phyloP scores from a whole-genome alignment of 176 grass and related monocot genomes.

The Elymus sibiricus region DNA sequence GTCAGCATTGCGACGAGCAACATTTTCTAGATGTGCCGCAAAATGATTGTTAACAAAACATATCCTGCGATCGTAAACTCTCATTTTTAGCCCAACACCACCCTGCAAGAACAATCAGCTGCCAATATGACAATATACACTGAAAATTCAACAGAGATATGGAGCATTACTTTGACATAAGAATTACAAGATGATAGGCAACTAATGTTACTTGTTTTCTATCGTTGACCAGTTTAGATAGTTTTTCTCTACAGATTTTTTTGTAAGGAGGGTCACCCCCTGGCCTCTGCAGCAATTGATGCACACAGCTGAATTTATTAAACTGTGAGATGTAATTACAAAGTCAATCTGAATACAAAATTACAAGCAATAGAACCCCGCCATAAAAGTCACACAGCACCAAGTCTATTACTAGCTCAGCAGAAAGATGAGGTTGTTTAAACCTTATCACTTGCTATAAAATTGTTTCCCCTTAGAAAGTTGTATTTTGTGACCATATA shows the following conservation, averaged over 20 bases:
- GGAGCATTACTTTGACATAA: constrained; percentile 4
- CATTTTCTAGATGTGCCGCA: constrained; percentile 82
- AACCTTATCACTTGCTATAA: not conserved
- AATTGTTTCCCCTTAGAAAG: not conserved
- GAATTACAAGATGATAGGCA: not conserved
- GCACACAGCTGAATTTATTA: not conserved
- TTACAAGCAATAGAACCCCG: not conserved
- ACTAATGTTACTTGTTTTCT: constrained; percentile 4
- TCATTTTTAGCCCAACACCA: constrained; percentile 91
- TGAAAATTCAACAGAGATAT: not conserved
- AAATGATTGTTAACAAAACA: constrained; percentile 97
- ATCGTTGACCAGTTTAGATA: not conserved
- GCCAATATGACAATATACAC: constrained; percentile 24
- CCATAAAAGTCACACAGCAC: not conserved
- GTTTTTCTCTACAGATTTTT: not conserved
- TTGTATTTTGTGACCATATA: constrained; percentile 1
- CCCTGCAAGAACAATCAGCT: constrained; percentile 48
- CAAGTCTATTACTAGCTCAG: not conserved
- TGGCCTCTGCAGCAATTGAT: not conserved
- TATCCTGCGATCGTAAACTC: constrained; percentile 73
- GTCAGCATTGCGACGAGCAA: constrained; percentile 77
- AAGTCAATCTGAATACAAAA: not conserved
- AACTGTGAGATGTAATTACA: not conserved
- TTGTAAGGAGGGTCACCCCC: not conserved
- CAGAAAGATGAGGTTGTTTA: not conserved